Evolutionary conservation across 2,329 filamentous ascomycete species (phyloP).

Genomic region (Ceratocystis ficicola): DNA sequence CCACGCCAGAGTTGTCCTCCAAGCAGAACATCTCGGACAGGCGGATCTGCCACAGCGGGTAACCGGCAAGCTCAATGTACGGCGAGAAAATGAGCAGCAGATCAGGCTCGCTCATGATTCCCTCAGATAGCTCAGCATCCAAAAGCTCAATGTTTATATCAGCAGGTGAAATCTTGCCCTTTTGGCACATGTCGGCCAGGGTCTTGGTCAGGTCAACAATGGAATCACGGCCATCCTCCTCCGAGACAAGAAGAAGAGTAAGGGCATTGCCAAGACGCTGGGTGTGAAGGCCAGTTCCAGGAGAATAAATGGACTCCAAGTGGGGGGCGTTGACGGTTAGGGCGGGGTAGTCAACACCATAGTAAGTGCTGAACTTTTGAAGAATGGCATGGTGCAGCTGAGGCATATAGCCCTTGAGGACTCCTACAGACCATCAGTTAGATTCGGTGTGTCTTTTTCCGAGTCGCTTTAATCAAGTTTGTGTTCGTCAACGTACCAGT

Average conservation of each 20-base stretch:
- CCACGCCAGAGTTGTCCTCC: slow-evolving; percentile 66
- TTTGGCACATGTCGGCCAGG: slow-evolving; percentile 86
- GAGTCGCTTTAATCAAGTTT: not conserved
- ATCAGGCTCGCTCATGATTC: slow-evolving; percentile 79
- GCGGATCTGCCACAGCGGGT: slow-evolving; percentile 91
- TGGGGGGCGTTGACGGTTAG: slow-evolving; percentile 46
- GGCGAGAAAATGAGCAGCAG: slow-evolving; percentile 79
- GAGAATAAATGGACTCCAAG: slow-evolving; percentile 32
- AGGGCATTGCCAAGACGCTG: slow-evolving; percentile 22
- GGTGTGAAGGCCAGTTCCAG: slow-evolving; percentile 25
- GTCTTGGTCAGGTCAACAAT: slow-evolving; percentile 93
- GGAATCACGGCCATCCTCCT: slow-evolving; percentile 81
- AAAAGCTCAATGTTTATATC: slow-evolving; percentile 81
- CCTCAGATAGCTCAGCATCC: slow-evolving; percentile 70
- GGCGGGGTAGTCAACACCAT: slow-evolving; percentile 60
- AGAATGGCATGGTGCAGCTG: slow-evolving; percentile 68
- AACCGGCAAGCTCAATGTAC: slow-evolving; percentile 71
- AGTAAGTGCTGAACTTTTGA: slow-evolving; percentile 75
- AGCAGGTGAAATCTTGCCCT: slow-evolving; percentile 63
- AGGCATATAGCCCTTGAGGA: slow-evolving; percentile 81
- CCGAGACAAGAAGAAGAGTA: slow-evolving; percentile 51
- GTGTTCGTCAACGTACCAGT: slow-evolving; percentile 48
- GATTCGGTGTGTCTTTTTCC: not conserved
- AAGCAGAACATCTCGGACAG: slow-evolving; percentile 86
- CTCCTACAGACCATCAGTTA: slow-evolving; percentile 41